phyloP scores from a whole-genome alignment of 2,329 filamentous ascomycete genomes.

The Hawksworthiomyces lignivorus region DNA sequence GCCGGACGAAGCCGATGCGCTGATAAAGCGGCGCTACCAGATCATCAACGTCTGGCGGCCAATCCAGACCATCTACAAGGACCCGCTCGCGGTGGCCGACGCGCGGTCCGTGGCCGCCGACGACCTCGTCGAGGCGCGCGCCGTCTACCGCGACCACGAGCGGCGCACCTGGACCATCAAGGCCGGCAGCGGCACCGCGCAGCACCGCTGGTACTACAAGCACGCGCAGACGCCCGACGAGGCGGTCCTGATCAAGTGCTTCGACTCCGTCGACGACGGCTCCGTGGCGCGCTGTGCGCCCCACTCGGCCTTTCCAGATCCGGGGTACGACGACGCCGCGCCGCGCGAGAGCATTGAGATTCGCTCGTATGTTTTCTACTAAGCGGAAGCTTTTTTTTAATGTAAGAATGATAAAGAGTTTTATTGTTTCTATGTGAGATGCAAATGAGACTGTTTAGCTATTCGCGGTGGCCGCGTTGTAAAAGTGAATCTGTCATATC shows the following conservation, averaged over 20 bases:
- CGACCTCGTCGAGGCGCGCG: slow-evolving; percentile 30
- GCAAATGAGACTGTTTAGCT: background rate
- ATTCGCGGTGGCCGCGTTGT: slow-evolving; percentile 25
- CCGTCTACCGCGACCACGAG: slow-evolving; percentile 26
- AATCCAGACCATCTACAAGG: slow-evolving; percentile 36
- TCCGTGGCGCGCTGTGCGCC: slow-evolving; percentile 44
- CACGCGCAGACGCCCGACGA: slow-evolving; percentile 41
- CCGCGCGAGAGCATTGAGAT: slow-evolving; percentile 50
- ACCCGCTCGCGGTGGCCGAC: slow-evolving; percentile 34
- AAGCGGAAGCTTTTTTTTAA: too few relatives aligned
- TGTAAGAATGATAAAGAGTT: too few relatives aligned
- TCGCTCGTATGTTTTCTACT: slow-evolving; percentile 44
- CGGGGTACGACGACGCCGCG: slow-evolving; percentile 28
- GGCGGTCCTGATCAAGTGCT: slow-evolving; percentile 50
- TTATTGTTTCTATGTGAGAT: too few relatives aligned
- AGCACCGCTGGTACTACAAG: slow-evolving; percentile 44
- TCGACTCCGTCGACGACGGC: slow-evolving; percentile 35
- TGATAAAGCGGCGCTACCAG: slow-evolving; percentile 13
- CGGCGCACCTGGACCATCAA: slow-evolving; percentile 32
- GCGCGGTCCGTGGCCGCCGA: slow-evolving; percentile 27
- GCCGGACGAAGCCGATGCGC: slow-evolving; percentile 14
- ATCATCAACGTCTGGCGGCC: slow-evolving; percentile 34
- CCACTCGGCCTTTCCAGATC: slow-evolving; percentile 46
- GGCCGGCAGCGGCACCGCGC: slow-evolving; percentile 22
- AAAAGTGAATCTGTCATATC: slow-evolving; percentile 37